Percentiles rank a stretch among this genome's conserved stretches.
Evolutionary conservation across 352 stramenopile genomes (phyloP).

Genomic region (Achlya hypogyna): DNA sequence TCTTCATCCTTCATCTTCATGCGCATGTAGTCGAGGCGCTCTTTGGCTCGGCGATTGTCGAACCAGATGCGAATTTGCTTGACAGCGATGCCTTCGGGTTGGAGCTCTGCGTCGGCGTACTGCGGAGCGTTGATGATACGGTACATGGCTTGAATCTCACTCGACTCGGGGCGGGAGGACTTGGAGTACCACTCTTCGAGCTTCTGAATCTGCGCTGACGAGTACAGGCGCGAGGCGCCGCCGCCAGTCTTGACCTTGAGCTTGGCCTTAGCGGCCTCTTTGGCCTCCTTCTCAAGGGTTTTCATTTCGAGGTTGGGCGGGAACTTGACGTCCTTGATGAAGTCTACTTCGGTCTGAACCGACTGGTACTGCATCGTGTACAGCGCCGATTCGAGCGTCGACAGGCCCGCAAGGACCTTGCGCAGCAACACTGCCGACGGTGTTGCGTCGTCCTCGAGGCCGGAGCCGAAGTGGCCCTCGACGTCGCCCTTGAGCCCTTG

Average conservation of each 20-base stretch:
- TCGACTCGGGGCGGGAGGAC: conserved; percentile 65
- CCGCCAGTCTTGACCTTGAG: conserved; percentile 51
- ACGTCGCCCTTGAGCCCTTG: conserved; percentile 30
- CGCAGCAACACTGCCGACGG: conserved; percentile 36
- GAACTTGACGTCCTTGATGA: conserved; percentile 70
- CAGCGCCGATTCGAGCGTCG: conserved; percentile 58
- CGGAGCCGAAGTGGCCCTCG: conserved; percentile 2
- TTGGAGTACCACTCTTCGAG: conserved; percentile 85
- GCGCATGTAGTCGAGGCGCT: conserved; percentile 81
- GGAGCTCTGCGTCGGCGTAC: conserved; percentile 72
- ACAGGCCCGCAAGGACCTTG: conserved; percentile 44
- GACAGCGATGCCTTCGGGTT: conserved; percentile 77
- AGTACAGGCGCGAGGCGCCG: conserved; percentile 74
- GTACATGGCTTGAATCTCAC: conserved; percentile 86
- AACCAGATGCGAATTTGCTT: conserved; percentile 87
- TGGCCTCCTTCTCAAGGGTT: conserved; percentile 24
- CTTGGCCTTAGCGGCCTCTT: conserved; percentile 22
- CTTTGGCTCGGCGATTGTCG: conserved; percentile 77
- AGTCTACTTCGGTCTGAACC: conserved; percentile 76
- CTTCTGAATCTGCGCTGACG: conserved; percentile 80
- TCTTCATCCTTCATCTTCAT: conserved; percentile 86
- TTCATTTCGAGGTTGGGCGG: conserved; percentile 39
- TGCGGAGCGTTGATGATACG: conserved; percentile 80
- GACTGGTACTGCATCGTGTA: conserved; percentile 70
- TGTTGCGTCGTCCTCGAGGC: conserved; percentile 22